These are phyloP conservation scores for Beta corolliflora DNA, from an alignment of 179 eudicot species.

Conservation along the genomic window DNA sequence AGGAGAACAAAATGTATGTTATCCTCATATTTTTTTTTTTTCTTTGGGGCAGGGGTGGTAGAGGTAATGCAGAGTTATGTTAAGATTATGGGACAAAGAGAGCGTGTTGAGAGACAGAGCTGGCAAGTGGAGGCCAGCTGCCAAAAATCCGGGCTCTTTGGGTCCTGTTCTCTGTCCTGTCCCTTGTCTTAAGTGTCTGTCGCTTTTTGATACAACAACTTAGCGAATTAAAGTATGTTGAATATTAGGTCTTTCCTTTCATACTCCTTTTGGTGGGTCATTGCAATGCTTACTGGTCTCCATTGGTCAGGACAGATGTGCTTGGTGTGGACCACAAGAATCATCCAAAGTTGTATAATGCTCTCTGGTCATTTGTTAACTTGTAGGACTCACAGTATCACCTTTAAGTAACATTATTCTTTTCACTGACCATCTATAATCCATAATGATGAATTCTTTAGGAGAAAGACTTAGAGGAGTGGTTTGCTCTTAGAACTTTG, in stretches of 20 bases:
- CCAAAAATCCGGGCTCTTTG: background rate
- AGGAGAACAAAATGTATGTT: background rate
- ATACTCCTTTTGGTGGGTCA: background rate
- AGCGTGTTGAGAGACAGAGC: background rate
- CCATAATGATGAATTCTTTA: background rate
- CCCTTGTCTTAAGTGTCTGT: background rate
- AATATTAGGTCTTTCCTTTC: background rate
- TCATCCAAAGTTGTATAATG: background rate
- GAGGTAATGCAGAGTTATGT: background rate
- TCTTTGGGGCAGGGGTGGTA: background rate
- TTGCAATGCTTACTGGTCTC: background rate
- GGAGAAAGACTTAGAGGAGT: background rate
- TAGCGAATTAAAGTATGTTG: background rate
- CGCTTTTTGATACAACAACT: background rate
- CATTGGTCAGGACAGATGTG: background rate
- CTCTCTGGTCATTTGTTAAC: background rate
- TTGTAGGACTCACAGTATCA: background rate
- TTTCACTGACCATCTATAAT: background rate
- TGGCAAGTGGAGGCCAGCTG: background rate
- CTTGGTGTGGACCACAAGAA: background rate
- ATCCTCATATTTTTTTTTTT: background rate
- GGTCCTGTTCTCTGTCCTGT: background rate
- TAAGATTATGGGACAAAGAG: background rate
- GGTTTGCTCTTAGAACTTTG: background rate
- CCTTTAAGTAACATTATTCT: background rate